phyloP scores from a whole-genome alignment of 805 yeast species.

The Barnettozyma siamensis region DNA sequence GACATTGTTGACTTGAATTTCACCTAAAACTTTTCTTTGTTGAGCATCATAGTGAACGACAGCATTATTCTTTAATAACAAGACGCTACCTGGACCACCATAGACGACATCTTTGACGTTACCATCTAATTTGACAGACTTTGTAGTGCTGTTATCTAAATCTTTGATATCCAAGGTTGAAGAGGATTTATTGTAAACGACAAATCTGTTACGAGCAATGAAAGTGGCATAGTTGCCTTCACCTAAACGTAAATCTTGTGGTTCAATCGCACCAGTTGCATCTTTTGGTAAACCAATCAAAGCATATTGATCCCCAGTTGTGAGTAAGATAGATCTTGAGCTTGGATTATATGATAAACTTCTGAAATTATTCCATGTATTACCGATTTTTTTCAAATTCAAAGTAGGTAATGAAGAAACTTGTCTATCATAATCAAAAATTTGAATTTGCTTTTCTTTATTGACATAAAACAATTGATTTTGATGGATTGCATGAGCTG shows the following conservation, averaged over 20 bases:
- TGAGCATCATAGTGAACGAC: slow-evolving; percentile 89
- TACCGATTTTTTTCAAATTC: slow-evolving; percentile 79
- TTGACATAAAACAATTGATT: slow-evolving; percentile 73
- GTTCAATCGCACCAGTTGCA: slow-evolving; percentile 90
- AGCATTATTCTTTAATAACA: slow-evolving; percentile 63
- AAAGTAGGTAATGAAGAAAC: slow-evolving; percentile 71
- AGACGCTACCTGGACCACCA: slow-evolving; percentile 79
- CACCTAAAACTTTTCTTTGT: slow-evolving; percentile 74
- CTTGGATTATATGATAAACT: slow-evolving; percentile 87
- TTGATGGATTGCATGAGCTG: slow-evolving; percentile 73
- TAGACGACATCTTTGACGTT: slow-evolving; percentile 65
- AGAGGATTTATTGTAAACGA: slow-evolving; percentile 60
- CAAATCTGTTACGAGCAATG: slow-evolving; percentile 92
- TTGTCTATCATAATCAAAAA: slow-evolving; percentile 61
- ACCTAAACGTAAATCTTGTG: slow-evolving; percentile 73
- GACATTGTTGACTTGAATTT: slow-evolving; percentile 65
- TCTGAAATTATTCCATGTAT: slow-evolving; percentile 80
- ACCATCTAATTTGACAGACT: slow-evolving; percentile 64
- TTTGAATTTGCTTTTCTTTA: slow-evolving; percentile 80
- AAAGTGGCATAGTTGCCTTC: slow-evolving; percentile 82
- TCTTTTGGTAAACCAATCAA: slow-evolving; percentile 77
- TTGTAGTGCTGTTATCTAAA: slow-evolving; percentile 74
- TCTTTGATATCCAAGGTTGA: slow-evolving; percentile 79
- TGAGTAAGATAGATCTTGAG: slow-evolving; percentile 79
- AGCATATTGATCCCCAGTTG: slow-evolving; percentile 72